Base-by-base conservation (phyloP, 805 yeast genomes). In the Lipomyces kockii region DNA sequence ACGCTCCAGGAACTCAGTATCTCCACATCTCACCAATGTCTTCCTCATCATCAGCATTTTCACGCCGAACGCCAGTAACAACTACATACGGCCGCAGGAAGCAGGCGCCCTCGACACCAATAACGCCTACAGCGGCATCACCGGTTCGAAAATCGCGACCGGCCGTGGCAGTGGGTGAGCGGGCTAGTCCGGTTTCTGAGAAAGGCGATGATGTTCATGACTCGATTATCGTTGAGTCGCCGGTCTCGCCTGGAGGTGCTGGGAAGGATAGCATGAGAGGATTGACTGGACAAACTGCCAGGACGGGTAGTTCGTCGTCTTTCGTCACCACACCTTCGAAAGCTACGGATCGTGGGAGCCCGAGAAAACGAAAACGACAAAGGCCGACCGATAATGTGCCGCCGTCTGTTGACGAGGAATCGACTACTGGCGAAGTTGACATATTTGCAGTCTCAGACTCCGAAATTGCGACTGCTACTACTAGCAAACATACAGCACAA, bases 51-150 rank as follows among this genome's bases (percentile, higher is more conserved):
- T 52, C 55, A 14, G 58, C 63, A 11, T 55, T 58, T 20, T 8
- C 58, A 22, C 57, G 66, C 46, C 60, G 60, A 22, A 61, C 69
- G 49, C 65, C 63, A 8, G 32, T 63, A 17, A 58, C 64, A 2
- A 39, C 61, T 35, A 66, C 69, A 1, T 66, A 66, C 54, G 70
- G 70, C 49, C 64, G 64, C n/a, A 58, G 63, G 35, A 39, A 56
- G 25, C 58, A 56, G 14, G 37, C 58, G 11, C 63, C 69, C 2
- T 39, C 64, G 11, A 63, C 70, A 12, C 62, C 67, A 14, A 22
- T 25, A n/a, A 56, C 67, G 25, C 67, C 58, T 22, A 8, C 17
- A 14, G 20, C 55, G 14, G 67, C 70, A 14, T 63, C 70, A 32
- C 69, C 69, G 27, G 66, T 60, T 14, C 60, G 60, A 32, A 64